phyloP scores from a whole-genome alignment of 2,329 filamentous ascomycete species.

The Phaeophleospora eucalypticola region DNA sequence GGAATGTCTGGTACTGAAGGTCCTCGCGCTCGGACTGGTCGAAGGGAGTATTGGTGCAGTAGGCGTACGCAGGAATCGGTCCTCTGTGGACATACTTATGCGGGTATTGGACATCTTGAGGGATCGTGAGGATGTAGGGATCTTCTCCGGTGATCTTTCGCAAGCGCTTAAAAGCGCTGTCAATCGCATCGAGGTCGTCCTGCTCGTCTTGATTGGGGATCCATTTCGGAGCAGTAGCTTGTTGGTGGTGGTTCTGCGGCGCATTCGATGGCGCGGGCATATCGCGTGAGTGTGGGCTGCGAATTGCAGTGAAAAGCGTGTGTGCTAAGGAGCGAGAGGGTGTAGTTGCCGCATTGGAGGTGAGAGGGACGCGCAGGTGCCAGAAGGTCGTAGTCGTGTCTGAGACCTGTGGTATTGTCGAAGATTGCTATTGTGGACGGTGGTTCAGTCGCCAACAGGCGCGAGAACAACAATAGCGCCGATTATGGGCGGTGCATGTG shows the following conservation, averaged over 20 bases:
- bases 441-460: too few species aligned
- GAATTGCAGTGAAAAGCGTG: not conserved
- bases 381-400: not conserved
- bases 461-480: not conserved
- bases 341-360: slow-evolving; percentile 5
- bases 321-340: not conserved
- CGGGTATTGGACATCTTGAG: slow-evolving; percentile 38
- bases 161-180: slow-evolving; percentile 42
- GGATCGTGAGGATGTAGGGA: slow-evolving; percentile 48
- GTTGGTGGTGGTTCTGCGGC: slow-evolving; percentile 12
- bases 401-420: not conserved
- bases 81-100: slow-evolving; percentile 41
- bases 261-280: slow-evolving; percentile 16
- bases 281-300: not conserved
- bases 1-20: slow-evolving; percentile 60
- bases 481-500: not conserved
- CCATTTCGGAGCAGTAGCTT: slow-evolving; percentile 10
- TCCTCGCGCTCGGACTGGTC: slow-evolving; percentile 50
- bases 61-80: slow-evolving; percentile 24
- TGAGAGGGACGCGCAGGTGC: not conserved
- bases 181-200: slow-evolving; percentile 38
- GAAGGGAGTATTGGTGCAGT: slow-evolving; percentile 52
- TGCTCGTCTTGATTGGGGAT: slow-evolving; percentile 24
- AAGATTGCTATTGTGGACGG: not conserved
- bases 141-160: slow-evolving; percentile 38